These are phyloP conservation scores for Leccinum boreale DNA, from an alignment of 768 basidiomycete genomes.

Conservation along the genomic window DNA sequence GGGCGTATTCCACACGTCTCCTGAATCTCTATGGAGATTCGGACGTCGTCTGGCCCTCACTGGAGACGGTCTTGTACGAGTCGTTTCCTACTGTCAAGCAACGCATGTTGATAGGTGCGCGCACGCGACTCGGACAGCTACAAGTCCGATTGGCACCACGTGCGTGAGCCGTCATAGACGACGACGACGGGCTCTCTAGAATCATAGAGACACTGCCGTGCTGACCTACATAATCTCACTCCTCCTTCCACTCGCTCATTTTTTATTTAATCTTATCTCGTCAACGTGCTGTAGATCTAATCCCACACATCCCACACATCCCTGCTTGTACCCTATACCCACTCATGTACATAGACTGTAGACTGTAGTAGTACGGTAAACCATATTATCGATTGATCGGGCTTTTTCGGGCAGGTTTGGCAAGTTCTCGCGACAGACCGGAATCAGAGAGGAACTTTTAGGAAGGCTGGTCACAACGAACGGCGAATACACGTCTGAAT, in stretches of 20 bases:
- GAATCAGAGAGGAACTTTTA: background rate
- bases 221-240: background rate
- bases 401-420: background rate
- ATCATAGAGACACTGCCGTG: background rate
- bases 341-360: constrained; percentile 9
- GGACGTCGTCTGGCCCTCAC: constrained; percentile 78
- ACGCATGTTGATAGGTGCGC: constrained; percentile 31
- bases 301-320: constrained; percentile 1
- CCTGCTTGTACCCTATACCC: constrained; percentile 9
- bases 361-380: constrained; percentile 8
- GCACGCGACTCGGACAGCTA: constrained; percentile 16
- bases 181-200: constrained; percentile 1
- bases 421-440: background rate
- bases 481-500: background rate
- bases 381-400: background rate
- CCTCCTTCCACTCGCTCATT: constrained; percentile 9
- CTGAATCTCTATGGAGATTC: constrained; percentile 63
- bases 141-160: constrained; percentile 14
- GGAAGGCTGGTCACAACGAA: background rate
- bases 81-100: constrained; percentile 56
- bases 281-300: constrained; percentile 20
- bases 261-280: constrained; percentile 14
- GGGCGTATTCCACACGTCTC: constrained; percentile 43
- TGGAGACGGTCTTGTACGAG: constrained; percentile 57
- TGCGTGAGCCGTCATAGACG: constrained; percentile 5